These are phyloP conservation scores for Prosopis cineraria DNA, from an alignment of 306 rosid genomes.

Conservation along the genomic window DNA sequence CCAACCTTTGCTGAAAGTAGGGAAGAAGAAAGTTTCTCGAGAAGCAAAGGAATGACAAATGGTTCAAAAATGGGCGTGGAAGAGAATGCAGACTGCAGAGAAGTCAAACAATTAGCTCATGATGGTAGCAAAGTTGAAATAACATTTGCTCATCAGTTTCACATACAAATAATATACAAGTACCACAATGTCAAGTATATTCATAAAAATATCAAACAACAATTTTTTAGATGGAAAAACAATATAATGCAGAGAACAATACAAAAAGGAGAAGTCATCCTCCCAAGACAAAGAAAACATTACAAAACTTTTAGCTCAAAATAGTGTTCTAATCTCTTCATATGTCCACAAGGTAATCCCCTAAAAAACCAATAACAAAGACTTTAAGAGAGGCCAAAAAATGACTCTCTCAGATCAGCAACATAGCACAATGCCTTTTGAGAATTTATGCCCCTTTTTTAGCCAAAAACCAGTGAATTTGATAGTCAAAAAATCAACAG, in stretches of 20 bases:
- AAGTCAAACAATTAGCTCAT: conserved; percentile 28
- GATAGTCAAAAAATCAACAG: not conserved
- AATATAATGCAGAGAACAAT: not conserved
- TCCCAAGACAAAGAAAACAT: not conserved
- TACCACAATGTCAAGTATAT: conserved; percentile 21
- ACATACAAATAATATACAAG: conserved; percentile 30
- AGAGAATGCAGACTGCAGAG: conserved; percentile 81
- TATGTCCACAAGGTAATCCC: not conserved
- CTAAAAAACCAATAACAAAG: not conserved
- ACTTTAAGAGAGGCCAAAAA: not conserved
- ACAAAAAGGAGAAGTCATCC: not conserved
- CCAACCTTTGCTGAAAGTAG: conserved; percentile 83
- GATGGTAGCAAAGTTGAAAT: conserved; percentile 13
- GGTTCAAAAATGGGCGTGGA: conserved; percentile 82
- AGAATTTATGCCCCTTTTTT: not conserved
- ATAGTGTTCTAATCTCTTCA: not conserved
- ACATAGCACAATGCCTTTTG: not conserved
- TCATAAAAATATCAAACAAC: conserved; percentile 25
- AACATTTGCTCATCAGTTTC: conserved; percentile 16
- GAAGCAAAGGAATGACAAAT: conserved; percentile 81
- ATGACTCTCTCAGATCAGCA: not conserved
- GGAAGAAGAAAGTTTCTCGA: conserved; percentile 89
- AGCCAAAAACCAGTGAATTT: not conserved
- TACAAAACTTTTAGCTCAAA: not conserved
- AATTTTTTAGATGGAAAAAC: not conserved